Base-by-base conservation (phyloP, 1,284 basidiomycete genomes). In the Microbotryum violaceum region DNA sequence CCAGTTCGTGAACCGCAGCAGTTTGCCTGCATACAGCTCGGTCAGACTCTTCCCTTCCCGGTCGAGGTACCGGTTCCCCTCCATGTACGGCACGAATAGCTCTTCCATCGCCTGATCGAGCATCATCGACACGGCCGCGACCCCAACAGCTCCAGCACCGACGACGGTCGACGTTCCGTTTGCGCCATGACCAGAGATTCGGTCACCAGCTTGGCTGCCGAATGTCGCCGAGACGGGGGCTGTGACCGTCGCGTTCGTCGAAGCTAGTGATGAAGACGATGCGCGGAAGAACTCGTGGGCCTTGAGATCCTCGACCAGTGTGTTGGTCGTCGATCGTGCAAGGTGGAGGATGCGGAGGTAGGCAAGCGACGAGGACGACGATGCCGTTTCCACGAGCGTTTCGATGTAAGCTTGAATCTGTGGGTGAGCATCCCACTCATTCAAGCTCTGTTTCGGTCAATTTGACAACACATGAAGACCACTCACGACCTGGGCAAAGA, bases 321-420 rank as follows among this genome's bases (percentile, higher is more conserved):
- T 72, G 6, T 88, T 83, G 5, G 88, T 86, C 73, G 89, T 85
- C 4, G 85, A 77, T 64, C 97, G 91, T 6, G 91, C 85, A 55
- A 98, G 82, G 69, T 94, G 89, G 31, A 98, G 79, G 64, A 96
- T 83, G 29, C 96, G 89, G 27, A 98, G 82, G 74, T 94, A 92
- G 0, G 91, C 88, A 18, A 99, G 81, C 58, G 91, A 89, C 6
- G 91, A 92, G 47, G 91, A 82, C 3, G 82, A 79, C 1, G 82
- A 76, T 2, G 87, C 88, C 60, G 83, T 82, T 59, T 85, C 85
- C 49, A 96, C 80, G 9, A 97, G 81, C 58, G 85, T 82, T 74
- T 97, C 92, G 74, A 97, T 83, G 72, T 94, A 88, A 80, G 92
- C 89, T 80, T 96, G 91, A 61, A 97, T 91, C 91, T 94, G 70